Percentiles rank a stretch among this genome's conserved stretches.
These are phyloP conservation scores for Neoascochyta sp. DNA, from an alignment of 2,329 filamentous ascomycete species.

Conservation along the genomic window DNA sequence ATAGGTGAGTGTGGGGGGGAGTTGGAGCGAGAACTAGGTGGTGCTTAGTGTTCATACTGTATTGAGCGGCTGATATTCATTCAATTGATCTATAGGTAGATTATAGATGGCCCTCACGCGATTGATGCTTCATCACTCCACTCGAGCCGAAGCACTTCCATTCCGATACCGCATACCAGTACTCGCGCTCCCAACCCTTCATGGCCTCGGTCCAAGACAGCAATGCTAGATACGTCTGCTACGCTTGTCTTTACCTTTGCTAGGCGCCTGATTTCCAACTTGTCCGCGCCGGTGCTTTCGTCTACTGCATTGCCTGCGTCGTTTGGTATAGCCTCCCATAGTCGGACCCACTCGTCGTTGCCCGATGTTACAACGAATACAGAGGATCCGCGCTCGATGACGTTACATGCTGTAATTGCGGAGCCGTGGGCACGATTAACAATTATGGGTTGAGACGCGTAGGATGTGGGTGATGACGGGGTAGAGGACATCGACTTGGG, in stretches of 20 bases:
- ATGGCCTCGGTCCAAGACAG: slow-evolving; percentile 29
- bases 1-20: too few species aligned
- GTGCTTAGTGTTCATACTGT: too few species aligned
- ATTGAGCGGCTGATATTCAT: too few species aligned
- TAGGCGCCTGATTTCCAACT: slow-evolving; percentile 30
- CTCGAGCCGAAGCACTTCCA: slow-evolving; percentile 29
- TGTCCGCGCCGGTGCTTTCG: slow-evolving; percentile 2
- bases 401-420: slow-evolving; percentile 59
- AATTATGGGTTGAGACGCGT: slow-evolving; percentile 31
- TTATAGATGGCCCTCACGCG: too few species aligned
- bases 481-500: neutral
- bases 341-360: slow-evolving; percentile 48
- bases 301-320: neutral
- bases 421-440: slow-evolving; percentile 65
- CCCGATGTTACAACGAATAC: slow-evolving; percentile 37
- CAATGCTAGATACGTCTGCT: slow-evolving; percentile 54
- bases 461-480: slow-evolving; percentile 16
- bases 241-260: slow-evolving; percentile 46
- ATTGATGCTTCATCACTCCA: too few species aligned
- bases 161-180: slow-evolving; percentile 34
- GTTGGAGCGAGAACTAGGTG: too few species aligned
- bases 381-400: slow-evolving; percentile 23
- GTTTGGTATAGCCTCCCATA: slow-evolving; percentile 42
- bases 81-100: too few species aligned
- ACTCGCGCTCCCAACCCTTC: slow-evolving; percentile 11